These are phyloP conservation scores for Bolboschoenoplectus hybrid DNA, from an alignment of 202 grass and related monocot genomes.

Conservation along the genomic window DNA sequence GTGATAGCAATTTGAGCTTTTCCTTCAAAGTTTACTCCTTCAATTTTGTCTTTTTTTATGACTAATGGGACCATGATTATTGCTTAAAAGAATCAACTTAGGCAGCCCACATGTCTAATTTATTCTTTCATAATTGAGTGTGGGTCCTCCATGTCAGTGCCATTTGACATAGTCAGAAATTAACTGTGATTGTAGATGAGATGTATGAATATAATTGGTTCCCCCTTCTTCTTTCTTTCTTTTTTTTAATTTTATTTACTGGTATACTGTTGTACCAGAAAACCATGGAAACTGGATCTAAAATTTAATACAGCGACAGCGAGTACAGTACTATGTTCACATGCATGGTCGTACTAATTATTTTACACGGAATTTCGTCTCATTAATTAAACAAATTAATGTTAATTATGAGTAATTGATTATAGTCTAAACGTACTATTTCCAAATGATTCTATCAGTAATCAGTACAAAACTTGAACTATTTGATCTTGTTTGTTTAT, in stretches of 20 bases:
- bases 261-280: conserved; percentile 16
- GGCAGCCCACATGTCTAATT: neutral
- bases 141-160: neutral
- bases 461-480: too few relatives aligned
- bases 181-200: neutral
- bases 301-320: neutral
- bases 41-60: neutral
- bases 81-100: neutral
- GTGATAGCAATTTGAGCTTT: neutral
- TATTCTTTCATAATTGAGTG: neutral
- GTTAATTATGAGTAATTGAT: neutral
- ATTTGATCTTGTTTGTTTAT: neutral
- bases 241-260: conserved; percentile 6
- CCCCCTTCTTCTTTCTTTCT: neutral
- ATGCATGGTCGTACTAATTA: conserved; percentile 11
- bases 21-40: neutral
- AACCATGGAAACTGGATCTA: conserved; percentile 2
- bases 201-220: neutral
- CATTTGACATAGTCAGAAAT: neutral
- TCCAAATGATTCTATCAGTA: too few relatives aligned
- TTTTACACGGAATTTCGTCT: neutral
- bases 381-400: neutral
- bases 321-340: neutral
- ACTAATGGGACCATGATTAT: conserved; percentile 8
- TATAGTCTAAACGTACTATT: neutral